phyloP scores from a whole-genome alignment of 1,139 yeast species.

The Sugiyamaella sp. region DNA sequence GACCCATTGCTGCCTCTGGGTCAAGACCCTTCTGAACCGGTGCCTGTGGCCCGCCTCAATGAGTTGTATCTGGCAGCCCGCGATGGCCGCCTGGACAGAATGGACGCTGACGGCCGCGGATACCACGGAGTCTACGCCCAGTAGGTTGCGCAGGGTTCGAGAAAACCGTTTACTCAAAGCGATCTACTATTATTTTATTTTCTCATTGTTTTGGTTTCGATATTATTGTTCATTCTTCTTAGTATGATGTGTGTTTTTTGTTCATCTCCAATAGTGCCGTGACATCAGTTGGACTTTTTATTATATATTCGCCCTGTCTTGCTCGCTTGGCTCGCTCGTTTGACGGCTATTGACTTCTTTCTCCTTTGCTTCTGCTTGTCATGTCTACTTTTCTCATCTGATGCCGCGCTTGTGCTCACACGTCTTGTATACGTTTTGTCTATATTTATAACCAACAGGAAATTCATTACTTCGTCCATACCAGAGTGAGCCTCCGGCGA shows the following conservation, averaged over 20 bases:
- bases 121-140: slow-evolving; percentile 48
- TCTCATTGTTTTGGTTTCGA: slow-evolving; percentile 18
- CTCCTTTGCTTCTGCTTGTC: background rate
- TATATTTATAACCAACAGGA: background rate
- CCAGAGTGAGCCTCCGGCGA: background rate
- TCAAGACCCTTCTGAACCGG: slow-evolving; percentile 44
- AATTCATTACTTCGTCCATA: background rate
- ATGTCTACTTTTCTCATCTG: background rate
- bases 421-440: slow-evolving; percentile 1
- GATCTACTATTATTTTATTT: slow-evolving; percentile 6
- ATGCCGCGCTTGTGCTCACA: background rate
- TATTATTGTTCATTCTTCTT: slow-evolving; percentile 14
- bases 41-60: slow-evolving; percentile 49
- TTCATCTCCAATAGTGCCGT: background rate
- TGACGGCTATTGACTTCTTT: background rate
- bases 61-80: slow-evolving; percentile 52
- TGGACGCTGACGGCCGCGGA: slow-evolving; percentile 50
- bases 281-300: background rate
- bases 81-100: slow-evolving; percentile 53
- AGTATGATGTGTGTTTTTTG: slow-evolving; percentile 7
- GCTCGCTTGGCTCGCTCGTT: background rate
- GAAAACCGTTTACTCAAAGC: background rate
- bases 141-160: slow-evolving; percentile 29
- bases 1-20: slow-evolving; percentile 29
- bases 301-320: background rate